Evolutionary conservation across 805 yeast genomes (phyloP).

Genomic region (Cyberlindnera sargentensis): DNA sequence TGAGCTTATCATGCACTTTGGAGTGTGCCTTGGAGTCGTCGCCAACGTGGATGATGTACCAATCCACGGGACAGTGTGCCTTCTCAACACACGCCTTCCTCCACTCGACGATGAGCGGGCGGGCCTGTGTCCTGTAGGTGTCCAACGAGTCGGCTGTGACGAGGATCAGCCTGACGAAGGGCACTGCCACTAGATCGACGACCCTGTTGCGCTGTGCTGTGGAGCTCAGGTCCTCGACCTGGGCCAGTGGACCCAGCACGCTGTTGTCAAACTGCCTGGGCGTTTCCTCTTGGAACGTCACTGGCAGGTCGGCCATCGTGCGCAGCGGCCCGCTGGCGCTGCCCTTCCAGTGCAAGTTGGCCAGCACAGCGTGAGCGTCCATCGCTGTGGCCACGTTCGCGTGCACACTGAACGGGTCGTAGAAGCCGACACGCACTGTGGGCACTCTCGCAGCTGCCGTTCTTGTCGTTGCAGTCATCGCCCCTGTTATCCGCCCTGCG

Average conservation of each 20-base stretch:
- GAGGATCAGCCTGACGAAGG: conserved; percentile 63
- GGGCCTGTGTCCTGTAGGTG: conserved; percentile 65
- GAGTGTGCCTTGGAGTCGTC: conserved; percentile 37
- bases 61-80: conserved; percentile 42
- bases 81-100: conserved; percentile 35
- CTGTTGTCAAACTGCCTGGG: conserved; percentile 29
- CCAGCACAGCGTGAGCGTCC: conserved; percentile 42
- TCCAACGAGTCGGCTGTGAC: conserved; percentile 63
- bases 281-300: conserved; percentile 51
- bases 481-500: neutral
- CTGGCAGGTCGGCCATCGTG: conserved; percentile 53
- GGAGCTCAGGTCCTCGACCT: neutral
- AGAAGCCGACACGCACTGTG: conserved; percentile 42
- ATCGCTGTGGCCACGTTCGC: conserved; percentile 38
- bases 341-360: conserved; percentile 65
- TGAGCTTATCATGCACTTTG: conserved; percentile 47
- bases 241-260: neutral
- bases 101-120: conserved; percentile 86
- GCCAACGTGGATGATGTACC: conserved; percentile 50
- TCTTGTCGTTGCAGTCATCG: neutral
- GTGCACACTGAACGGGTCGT: conserved; percentile 66
- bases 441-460: neutral
- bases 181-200: conserved; percentile 22
- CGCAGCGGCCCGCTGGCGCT: conserved; percentile 45
- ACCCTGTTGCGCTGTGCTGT: neutral